Conservation (phyloP, 306 rosid species). For the Quercus suber region DNA sequence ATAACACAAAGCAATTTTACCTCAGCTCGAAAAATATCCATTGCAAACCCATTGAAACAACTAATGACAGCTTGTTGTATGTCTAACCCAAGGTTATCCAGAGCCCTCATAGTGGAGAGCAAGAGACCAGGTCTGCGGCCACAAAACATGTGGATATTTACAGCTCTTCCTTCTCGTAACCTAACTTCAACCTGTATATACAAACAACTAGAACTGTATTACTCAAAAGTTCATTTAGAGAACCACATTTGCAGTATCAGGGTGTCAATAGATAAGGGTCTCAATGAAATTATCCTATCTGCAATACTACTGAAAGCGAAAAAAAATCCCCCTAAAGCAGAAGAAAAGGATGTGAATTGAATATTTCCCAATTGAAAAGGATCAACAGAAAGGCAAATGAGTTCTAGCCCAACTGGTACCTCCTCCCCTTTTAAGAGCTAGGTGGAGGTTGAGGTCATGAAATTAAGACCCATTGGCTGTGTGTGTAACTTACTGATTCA, state of each 20-base stretch:
- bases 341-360: background rate
- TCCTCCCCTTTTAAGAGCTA: too few species aligned
- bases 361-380: background rate
- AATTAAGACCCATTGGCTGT: too few species aligned
- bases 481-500: too few species aligned
- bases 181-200: conserved; percentile 72
- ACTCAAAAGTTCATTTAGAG: background rate
- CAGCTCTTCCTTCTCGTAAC: conserved; percentile 78
- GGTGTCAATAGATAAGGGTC: background rate
- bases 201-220: background rate
- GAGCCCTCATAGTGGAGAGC: conserved; percentile 87
- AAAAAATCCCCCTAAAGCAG: background rate
- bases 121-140: conserved; percentile 74
- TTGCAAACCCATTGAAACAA: conserved; percentile 93
- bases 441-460: too few species aligned
- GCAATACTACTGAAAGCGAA: background rate
- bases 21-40: conserved; percentile 92
- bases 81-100: conserved; percentile 82
- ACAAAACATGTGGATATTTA: conserved; percentile 94
- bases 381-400: too few species aligned
- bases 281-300: background rate
- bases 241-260: background rate
- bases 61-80: conserved; percentile 94
- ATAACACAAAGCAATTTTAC: conserved; percentile 30
- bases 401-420: too few species aligned